A percentile compares a stretch with the other conserved stretches of the same genome.
These are phyloP conservation scores for Apiospora marii DNA, from an alignment of 2,329 filamentous ascomycete species.

Conservation along the genomic window DNA sequence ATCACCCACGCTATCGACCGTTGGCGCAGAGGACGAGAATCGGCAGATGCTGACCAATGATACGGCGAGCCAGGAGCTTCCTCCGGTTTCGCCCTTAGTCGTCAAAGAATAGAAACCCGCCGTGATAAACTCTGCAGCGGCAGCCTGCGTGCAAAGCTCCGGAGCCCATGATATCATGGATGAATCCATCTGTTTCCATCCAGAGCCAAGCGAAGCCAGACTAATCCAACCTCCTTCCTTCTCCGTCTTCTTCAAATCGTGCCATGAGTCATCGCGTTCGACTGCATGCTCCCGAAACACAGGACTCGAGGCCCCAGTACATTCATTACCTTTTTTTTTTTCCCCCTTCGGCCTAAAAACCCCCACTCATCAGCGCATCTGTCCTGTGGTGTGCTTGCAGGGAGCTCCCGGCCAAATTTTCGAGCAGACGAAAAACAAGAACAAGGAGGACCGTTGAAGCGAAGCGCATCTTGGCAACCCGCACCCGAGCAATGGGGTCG, in stretches of 20 bases:
- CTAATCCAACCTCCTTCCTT: not conserved
- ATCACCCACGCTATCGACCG: not conserved
- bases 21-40: not conserved
- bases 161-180: not conserved
- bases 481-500: not conserved
- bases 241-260: not conserved
- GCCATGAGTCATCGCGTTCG: slow-evolving; percentile 8
- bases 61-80: not conserved
- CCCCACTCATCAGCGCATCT: not conserved
- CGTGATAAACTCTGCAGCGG: not conserved
- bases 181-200: not conserved
- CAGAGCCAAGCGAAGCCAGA: not conserved
- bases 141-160: not conserved
- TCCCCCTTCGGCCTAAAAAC: not conserved
- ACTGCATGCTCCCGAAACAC: not conserved
- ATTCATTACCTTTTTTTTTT: not conserved
- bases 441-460: slow-evolving; percentile 9
- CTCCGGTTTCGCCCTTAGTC: not conserved
- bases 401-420: not conserved
- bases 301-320: not conserved
- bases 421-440: not conserved
- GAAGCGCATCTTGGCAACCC: not conserved
- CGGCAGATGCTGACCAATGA: not conserved
- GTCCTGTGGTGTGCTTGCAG: not conserved
- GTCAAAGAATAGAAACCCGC: not conserved